Conservation (phyloP, 805 yeast genomes). For the Blastobotrys muscicola region DNA sequence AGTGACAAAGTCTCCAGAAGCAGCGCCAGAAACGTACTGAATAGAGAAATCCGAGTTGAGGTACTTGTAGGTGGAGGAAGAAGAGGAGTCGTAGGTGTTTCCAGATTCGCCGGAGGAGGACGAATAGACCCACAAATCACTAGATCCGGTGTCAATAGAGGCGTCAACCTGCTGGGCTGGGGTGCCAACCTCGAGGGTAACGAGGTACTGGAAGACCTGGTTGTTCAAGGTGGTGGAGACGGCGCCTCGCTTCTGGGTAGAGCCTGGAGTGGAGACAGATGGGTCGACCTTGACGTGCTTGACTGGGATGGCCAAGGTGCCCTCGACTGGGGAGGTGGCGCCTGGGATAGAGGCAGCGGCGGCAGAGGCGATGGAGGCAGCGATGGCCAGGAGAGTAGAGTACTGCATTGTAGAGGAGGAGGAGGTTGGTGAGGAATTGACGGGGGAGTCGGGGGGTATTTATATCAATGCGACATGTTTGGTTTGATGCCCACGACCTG, state of each 20-base stretch:
- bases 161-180: conserved; percentile 43
- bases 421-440: too few species aligned
- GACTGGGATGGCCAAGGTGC: too few species aligned
- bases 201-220: conserved; percentile 4
- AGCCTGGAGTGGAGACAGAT: not conserved
- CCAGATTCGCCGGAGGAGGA: conserved; percentile 6
- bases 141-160: conserved; percentile 58
- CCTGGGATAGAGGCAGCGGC: too few species aligned
- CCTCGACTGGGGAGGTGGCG: too few species aligned
- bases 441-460: too few species aligned
- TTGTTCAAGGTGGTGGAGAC: not conserved
- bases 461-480: too few species aligned
- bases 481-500: too few species aligned
- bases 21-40: conserved; percentile 29
- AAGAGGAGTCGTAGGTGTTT: conserved; percentile 3
- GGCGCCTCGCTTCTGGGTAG: not conserved
- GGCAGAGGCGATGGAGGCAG: too few species aligned
- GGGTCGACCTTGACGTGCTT: too few species aligned
- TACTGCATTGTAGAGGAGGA: too few species aligned
- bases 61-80: conserved; percentile 19
- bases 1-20: conserved; percentile 45
- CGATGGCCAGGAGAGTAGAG: too few species aligned
- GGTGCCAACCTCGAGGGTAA: conserved; percentile 39
- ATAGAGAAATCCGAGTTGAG: conserved; percentile 18
- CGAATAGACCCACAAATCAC: conserved; percentile 49